Conservation (phyloP, 495 filamentous ascomycete species). For the Penicillium angulare region DNA sequence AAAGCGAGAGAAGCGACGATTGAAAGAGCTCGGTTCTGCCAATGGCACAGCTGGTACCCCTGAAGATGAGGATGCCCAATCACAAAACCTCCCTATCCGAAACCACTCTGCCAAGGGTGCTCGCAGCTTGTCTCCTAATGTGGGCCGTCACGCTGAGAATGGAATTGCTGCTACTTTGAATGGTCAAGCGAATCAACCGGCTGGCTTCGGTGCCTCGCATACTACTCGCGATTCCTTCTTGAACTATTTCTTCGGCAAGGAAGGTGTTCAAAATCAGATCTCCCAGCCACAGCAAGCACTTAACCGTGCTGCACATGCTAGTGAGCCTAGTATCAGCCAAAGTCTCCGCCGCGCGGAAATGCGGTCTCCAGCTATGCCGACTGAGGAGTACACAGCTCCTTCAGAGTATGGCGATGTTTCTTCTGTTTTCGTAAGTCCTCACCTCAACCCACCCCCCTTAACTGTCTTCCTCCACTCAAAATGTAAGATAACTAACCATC, state of each 20-base stretch:
- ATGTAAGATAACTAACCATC: constrained; percentile 3
- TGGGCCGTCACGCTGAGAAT: constrained; percentile 58
- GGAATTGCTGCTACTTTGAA: constrained; percentile 68
- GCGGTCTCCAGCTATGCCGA: constrained; percentile 36
- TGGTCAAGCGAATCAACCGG: constrained; percentile 64
- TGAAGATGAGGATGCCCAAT: constrained; percentile 68
- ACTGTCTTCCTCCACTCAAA: neutral
- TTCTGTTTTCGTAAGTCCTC: constrained; percentile 57
- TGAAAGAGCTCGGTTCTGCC: constrained; percentile 71
- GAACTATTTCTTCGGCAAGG: constrained; percentile 98
- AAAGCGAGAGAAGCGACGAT: constrained; percentile 74
- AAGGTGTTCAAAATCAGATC: constrained; percentile 56
- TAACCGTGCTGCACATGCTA: constrained; percentile 65
- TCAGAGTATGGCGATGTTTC: constrained; percentile 48
- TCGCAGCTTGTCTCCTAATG: constrained; percentile 79
- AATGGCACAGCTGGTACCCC: constrained; percentile 71
- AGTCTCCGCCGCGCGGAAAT: constrained; percentile 75
- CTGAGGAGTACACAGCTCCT: constrained; percentile 41
- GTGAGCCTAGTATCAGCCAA: constrained; percentile 79
- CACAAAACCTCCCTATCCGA: constrained; percentile 55
- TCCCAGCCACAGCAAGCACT: constrained; percentile 28
- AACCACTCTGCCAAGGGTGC: constrained; percentile 57
- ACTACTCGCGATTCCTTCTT: constrained; percentile 81
- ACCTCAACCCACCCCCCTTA: neutral
- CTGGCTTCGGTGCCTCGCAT: constrained; percentile 54